Base-by-base conservation (phyloP, 2,329 filamentous ascomycete genomes). In the Metarhizium robertsii region DNA sequence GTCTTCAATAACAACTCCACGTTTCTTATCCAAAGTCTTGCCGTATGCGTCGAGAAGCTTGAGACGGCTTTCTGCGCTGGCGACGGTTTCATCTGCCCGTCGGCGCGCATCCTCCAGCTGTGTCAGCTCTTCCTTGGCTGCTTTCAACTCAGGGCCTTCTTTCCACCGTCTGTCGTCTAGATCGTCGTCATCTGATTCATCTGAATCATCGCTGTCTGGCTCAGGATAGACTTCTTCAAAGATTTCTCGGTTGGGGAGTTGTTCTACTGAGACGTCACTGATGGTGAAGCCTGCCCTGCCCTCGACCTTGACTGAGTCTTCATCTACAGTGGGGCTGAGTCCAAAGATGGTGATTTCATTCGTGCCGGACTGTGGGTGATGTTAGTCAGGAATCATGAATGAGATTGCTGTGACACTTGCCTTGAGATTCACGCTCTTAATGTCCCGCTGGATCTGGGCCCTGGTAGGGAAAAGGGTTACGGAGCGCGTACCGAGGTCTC, bases 401-500 rank as follows among this genome's bases (percentile, higher is more conserved):
- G n/a, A 46, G n/a, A 6, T 10, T 25, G 43, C 8, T 25, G n/a
- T 8, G 18, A 25, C n/a, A 40, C 59, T 48, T 56, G 67, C 66
- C 56, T 65, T 64, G 40, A 69, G 62, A 45, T 55, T 30, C 16
- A 86, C 70, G 59, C 79, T 69, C 56, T 77, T 78, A 63, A 87
- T 77, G 53, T 85, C 80, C 30, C 84, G 77, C 13, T 79, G 74
- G 34, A 87, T 67, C 50, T 84, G 83, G 1, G 84, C 85, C 59
- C 79, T 73, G 2, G 73, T 73, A 0, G 84, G 84, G 57, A 85
- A 86, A 45, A 88, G 74, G 0, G 79, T 83, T 16, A 88, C 83
- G 0, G 78, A 79, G 52, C 79, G 79, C 38, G 85, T 86, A 8
- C 71, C 63, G 34, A 87, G 70, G 51, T 84, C 76, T 47, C 78